Percentiles rank a stretch among this genome's conserved stretches.
Evolutionary conservation across 441 rosid species (phyloP).

Genomic region (Raphanus hybrid): DNA sequence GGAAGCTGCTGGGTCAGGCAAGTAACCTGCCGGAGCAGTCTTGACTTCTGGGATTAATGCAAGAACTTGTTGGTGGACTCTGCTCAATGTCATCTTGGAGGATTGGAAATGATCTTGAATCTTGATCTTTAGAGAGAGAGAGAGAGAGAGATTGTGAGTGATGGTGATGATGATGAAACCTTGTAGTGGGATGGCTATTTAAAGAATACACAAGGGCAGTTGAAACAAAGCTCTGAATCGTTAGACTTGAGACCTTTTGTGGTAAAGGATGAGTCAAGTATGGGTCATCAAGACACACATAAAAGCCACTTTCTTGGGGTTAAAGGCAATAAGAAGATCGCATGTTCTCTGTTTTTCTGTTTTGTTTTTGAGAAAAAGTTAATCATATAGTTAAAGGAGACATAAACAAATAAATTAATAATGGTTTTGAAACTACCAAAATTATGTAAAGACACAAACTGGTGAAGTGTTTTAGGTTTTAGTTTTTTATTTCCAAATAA

Average conservation of each 20-base stretch:
- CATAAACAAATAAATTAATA: not conserved
- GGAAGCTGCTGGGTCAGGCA: conserved; percentile 39
- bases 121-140: conserved; percentile 11
- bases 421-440: conserved; percentile 19
- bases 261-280: conserved; percentile 35
- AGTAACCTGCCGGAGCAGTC: conserved; percentile 22
- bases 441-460: conserved; percentile 4
- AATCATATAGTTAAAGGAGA: conserved; percentile 19
- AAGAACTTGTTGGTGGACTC: conserved; percentile 23
- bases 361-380: conserved; percentile 1
- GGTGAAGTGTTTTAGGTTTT: conserved; percentile 15
- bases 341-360: conserved; percentile 31
- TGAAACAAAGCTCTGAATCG: conserved; percentile 19
- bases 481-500: conserved; percentile 1
- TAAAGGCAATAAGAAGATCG: conserved; percentile 27
- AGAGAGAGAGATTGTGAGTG: conserved; percentile 20
- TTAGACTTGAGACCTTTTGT: conserved; percentile 12
- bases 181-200: conserved; percentile 33
- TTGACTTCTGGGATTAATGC: conserved; percentile 21
- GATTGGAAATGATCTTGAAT: conserved; percentile 9
- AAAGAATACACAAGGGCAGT: conserved; percentile 43
- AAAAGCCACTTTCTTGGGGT: conserved; percentile 24
- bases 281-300: conserved; percentile 34
- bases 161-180: conserved; percentile 30
- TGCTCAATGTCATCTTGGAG: conserved; percentile 37